phyloP scores from a whole-genome alignment of 1,139 yeast species.

The Yarrowia galli region DNA sequence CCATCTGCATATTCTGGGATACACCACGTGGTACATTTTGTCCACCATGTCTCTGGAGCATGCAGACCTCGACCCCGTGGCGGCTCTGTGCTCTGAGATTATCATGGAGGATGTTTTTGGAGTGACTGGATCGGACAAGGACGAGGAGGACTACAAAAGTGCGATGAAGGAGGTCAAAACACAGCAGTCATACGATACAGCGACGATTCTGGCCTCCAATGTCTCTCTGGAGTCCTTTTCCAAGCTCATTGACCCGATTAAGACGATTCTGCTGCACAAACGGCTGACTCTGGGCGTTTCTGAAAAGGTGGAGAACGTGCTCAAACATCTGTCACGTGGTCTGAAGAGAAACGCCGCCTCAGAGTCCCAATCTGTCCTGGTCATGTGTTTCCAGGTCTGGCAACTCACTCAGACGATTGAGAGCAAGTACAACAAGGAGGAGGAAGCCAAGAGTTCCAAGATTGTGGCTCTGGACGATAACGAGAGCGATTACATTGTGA shows the following conservation, averaged over 20 bases:
- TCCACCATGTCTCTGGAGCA: constrained; percentile 60
- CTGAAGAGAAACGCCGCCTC: constrained; percentile 69
- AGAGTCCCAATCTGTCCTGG: constrained; percentile 66
- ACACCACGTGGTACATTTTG: constrained; percentile 77
- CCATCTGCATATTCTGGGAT: constrained; percentile 92
- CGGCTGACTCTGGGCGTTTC: constrained; percentile 72
- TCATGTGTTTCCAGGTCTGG: constrained; percentile 77
- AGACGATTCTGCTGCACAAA: constrained; percentile 65
- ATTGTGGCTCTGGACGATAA: constrained; percentile 40
- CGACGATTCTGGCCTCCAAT: constrained; percentile 74
- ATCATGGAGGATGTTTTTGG: constrained; percentile 96
- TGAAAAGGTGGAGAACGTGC: constrained; percentile 77
- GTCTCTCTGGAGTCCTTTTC: constrained; percentile 67
- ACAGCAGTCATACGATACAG: constrained; percentile 88
- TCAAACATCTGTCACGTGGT: constrained; percentile 80
- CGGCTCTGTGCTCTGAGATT: constrained; percentile 66
- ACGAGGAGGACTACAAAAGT: constrained; percentile 87
- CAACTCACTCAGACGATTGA: constrained; percentile 58
- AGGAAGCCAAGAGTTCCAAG: constrained; percentile 43
- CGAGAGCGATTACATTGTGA: constrained; percentile 68
- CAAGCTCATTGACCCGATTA: constrained; percentile 73
- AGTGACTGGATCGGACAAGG: constrained; percentile 91
- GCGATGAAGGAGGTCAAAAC: constrained; percentile 91
- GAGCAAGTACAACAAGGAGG: constrained; percentile 45
- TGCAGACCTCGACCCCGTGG: constrained; percentile 80